These are phyloP conservation scores for Paramecium octaurelia DNA, from an alignment of 73 alveolate genomes.

Conservation along the genomic window DNA sequence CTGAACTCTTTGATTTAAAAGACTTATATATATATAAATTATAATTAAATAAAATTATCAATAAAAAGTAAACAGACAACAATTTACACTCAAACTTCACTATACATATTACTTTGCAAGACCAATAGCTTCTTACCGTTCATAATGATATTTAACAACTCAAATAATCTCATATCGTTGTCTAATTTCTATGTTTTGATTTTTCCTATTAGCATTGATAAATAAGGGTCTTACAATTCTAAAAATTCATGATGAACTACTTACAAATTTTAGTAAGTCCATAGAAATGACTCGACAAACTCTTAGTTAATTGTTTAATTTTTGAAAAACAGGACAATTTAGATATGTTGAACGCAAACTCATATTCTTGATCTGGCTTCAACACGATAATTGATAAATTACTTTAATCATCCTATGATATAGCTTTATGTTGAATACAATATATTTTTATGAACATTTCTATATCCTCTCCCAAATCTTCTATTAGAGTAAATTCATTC, in stretches of 20 bases:
- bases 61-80: background rate
- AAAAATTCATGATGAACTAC: background rate
- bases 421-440: background rate
- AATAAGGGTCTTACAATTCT: conserved; percentile 19
- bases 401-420: background rate
- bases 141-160: background rate
- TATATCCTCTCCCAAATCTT: background rate
- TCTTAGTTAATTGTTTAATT: background rate
- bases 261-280: background rate
- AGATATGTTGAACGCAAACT: background rate
- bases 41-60: background rate
- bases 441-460: background rate
- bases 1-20: background rate
- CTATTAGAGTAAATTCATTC: background rate
- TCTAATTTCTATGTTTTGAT: conserved; percentile 22
- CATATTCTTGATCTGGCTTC: background rate
- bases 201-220: conserved; percentile 19
- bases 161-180: conserved; percentile 11
- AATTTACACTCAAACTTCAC: background rate
- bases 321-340: background rate
- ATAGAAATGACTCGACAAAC: background rate
- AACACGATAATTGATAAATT: background rate
- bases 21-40: background rate
- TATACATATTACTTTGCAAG: background rate
- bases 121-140: background rate